Percentiles rank a stretch among this genome's conserved stretches.
phyloP scores from a whole-genome alignment of 148 eudicot species.

The Amaranthus cruentus region DNA sequence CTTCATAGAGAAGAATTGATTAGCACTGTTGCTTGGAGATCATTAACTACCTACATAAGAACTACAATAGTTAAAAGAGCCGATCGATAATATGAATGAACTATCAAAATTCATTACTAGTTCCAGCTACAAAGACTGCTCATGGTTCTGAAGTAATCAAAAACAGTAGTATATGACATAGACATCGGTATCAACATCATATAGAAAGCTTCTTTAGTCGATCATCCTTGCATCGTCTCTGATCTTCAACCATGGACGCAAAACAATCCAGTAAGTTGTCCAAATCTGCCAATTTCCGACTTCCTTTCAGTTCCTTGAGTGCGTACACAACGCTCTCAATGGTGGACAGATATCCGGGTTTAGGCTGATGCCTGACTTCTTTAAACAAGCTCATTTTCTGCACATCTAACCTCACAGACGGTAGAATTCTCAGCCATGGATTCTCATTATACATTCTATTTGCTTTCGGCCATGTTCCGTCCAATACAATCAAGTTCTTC shows the following conservation, averaged over 20 bases:
- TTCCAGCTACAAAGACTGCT: too few species aligned
- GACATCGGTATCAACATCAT: background rate
- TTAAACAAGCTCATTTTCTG: conserved; percentile 63
- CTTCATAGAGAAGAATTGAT: too few species aligned
- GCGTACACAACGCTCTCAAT: conserved; percentile 85
- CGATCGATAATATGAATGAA: too few species aligned
- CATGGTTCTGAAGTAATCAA: too few species aligned
- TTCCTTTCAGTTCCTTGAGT: conserved; percentile 49
- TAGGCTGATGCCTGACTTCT: conserved; percentile 84
- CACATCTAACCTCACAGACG: conserved; percentile 63
- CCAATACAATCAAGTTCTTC: conserved; percentile 80
- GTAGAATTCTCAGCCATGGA: conserved; percentile 78
- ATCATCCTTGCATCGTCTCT: conserved; percentile 64
- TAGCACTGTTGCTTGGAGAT: too few species aligned
- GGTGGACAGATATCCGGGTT: conserved; percentile 68
- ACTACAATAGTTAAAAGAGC: too few species aligned
- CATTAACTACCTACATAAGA: too few species aligned
- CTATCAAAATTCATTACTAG: too few species aligned
- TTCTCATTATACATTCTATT: conserved; percentile 77
- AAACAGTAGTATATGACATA: background rate
- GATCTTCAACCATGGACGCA: conserved; percentile 82
- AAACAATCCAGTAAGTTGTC: conserved; percentile 61
- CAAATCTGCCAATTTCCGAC: conserved; percentile 39
- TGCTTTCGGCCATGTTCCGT: conserved; percentile 91
- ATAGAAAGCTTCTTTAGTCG: conserved; percentile 33